Percentiles rank a stretch among this genome's conserved stretches.
phyloP scores from a whole-genome alignment of 164 flowering plant species.

The Nymphaea colorata region DNA sequence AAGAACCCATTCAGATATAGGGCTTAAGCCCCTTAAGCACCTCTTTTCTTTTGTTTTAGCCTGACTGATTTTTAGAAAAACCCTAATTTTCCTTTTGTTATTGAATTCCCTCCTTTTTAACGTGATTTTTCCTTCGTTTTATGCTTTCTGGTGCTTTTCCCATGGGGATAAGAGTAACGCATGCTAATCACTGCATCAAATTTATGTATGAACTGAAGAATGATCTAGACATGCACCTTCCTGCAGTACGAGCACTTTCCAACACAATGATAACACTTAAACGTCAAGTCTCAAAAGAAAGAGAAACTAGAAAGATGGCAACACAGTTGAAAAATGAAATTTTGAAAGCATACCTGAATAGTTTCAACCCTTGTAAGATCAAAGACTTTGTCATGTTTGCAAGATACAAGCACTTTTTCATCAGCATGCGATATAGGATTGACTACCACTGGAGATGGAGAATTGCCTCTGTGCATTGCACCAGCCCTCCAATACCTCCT shows the following conservation, averaged over 20 bases:
- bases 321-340: not conserved
- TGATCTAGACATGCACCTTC: not conserved
- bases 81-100: no score
- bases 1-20: no score
- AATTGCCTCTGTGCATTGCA: slow-evolving; percentile 73
- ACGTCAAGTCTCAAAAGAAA: not conserved
- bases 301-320: not conserved
- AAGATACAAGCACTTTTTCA: not conserved
- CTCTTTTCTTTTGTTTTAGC: no score
- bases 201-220: not conserved
- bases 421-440: slow-evolving; percentile 20
- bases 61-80: no score
- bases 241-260: not conserved
- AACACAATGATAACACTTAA: not conserved
- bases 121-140: no score
- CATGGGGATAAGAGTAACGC: no score
- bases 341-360: slow-evolving; percentile 48
- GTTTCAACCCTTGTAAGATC: slow-evolving; percentile 28
- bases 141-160: no score
- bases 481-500: slow-evolving; percentile 88
- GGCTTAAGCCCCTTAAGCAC: no score
- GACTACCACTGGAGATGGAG: slow-evolving; percentile 56
- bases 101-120: no score
- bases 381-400: slow-evolving; percentile 10
- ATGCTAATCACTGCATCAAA: no score